Conservation (phyloP, 106 monocot species). For the Gastrodia elata region DNA sequence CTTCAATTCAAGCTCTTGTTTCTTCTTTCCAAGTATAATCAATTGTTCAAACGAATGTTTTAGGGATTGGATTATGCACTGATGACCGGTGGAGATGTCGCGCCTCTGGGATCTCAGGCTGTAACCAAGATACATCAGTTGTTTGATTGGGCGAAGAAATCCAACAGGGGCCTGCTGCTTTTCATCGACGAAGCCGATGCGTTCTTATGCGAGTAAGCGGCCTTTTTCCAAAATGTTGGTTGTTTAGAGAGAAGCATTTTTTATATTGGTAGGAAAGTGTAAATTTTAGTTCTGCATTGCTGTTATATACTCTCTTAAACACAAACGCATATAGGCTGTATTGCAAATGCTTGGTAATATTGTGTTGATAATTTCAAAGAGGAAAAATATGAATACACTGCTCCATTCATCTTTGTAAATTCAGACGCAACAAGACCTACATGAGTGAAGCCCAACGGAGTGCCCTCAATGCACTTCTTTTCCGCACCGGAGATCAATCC, state of each 20-base stretch:
- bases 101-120: slow-evolving; percentile 88
- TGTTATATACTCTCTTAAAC: no score
- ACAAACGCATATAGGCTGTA: no score
- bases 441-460: slow-evolving; percentile 83
- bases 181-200: slow-evolving; percentile 99
- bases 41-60: not conserved
- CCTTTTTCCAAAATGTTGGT: not conserved
- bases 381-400: no score
- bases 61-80: slow-evolving; percentile 93
- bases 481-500: slow-evolving; percentile 80
- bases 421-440: slow-evolving; percentile 71
- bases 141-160: slow-evolving; percentile 97
- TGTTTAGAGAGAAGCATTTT: no score
- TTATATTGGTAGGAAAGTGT: no score
- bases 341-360: no score
- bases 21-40: not conserved
- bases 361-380: no score
- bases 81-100: slow-evolving; percentile 99
- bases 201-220: slow-evolving; percentile 98
- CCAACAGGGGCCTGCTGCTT: slow-evolving; percentile 65
- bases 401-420: not conserved
- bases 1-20: not conserved
- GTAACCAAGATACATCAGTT: slow-evolving; percentile 99
- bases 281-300: no score
- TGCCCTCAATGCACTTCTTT: slow-evolving; percentile 79